phyloP scores from a whole-genome alignment of 352 stramenopile genomes.

The Peronospora farinosa region DNA sequence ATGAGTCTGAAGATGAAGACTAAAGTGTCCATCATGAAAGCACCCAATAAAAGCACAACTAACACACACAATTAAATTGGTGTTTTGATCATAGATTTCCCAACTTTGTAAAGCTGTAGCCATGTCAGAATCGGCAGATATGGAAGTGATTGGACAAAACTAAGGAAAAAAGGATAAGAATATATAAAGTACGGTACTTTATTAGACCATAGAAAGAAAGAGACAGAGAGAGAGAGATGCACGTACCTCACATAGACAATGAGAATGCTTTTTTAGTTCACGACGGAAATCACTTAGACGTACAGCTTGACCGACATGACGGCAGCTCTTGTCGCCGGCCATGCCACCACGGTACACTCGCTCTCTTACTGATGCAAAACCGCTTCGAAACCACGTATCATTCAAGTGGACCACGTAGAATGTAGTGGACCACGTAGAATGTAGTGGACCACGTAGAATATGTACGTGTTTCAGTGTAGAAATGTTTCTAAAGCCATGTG shows the following conservation, averaged over 20 bases:
- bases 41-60: slow-evolving; percentile 59
- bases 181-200: not conserved
- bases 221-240: not conserved
- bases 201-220: too few species aligned
- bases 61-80: slow-evolving; percentile 49
- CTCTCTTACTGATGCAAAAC: too few species aligned
- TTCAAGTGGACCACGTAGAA: too few species aligned
- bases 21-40: slow-evolving; percentile 44
- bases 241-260: slow-evolving; percentile 35
- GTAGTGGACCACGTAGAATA: too few species aligned
- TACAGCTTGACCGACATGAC: slow-evolving; percentile 51
- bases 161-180: not conserved
- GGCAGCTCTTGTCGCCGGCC: slow-evolving; percentile 44
- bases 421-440: too few species aligned
- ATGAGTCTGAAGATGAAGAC: slow-evolving; percentile 40
- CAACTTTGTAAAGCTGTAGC: slow-evolving; percentile 25
- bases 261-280: slow-evolving; percentile 40
- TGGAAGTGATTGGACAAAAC: not conserved
- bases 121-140: not conserved
- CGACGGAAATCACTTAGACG: slow-evolving; percentile 43
- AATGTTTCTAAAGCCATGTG: too few species aligned
- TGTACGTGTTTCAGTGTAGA: too few species aligned
- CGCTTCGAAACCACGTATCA: too few species aligned
- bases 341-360: slow-evolving; percentile 18
- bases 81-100: slow-evolving; percentile 26